Evolutionary conservation across 2,329 filamentous ascomycete genomes (phyloP), one percentile per base, ranked within the genome.

Genomic region (Claviceps sorghi): DNA sequence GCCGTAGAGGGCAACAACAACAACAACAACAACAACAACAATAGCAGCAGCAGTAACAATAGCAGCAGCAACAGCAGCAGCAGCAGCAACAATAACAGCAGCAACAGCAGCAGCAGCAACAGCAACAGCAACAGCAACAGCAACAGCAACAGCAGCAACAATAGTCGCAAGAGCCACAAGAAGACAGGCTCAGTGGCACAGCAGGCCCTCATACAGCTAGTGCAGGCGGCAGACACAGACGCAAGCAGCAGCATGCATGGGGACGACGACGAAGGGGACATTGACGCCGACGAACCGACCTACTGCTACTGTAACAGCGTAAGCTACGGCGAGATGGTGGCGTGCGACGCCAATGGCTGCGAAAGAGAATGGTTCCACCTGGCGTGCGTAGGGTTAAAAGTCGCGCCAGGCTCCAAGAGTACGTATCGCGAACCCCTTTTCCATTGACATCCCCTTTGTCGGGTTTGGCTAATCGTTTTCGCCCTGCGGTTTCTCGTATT

Each of bases 281-380:
- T 84, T 40, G 83, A 84, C 55, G 79, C 77, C 4, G 80, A 86
- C 57, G 86, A 90, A 63, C 83, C 82, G 40, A 74, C 80, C 15
- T 90, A 90, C 65, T 88, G 86, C 66, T 87, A 87, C 67, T 89
- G 86, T 65, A 84, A 88, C 59, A 78, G 82, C 48, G 82, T 88
- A 52, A 88, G 84, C 61, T 90, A 88, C 62, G 86, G 86, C 21
- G 85, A 88, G 68, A 90, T 90, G 86, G 84, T 90, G 44, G 86
- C 83, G 2, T 90, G 86, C 62, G 86, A 90, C 64, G 81, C 80
- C 8, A 78, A 83, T 54, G 78, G 79, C 48, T 90, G 86, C 67
- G 76, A 79, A 58, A 76, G 80, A 56, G 86, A 90, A 67, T 90
- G 86, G 86, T 91, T 90, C 71, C 86, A 90, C 72, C 69, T 93